Percentiles rank a stretch among this genome's conserved stretches.
Conservation (phyloP, 2,329 filamentous ascomycete genomes). For the Chrysoporthe austroafricana region DNA sequence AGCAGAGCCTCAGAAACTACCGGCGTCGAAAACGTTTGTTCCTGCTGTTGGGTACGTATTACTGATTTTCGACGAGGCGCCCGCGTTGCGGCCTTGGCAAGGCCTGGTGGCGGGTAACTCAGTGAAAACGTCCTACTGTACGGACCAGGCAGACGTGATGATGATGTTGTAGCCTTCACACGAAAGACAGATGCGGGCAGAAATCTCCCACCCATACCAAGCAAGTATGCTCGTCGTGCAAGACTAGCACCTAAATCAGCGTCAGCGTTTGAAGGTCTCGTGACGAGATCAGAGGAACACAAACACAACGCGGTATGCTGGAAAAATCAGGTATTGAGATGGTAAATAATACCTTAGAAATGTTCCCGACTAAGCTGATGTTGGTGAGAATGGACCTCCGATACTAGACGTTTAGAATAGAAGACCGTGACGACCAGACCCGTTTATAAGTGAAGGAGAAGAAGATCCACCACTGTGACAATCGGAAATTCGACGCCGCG, state of each 20-base stretch:
- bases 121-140: neutral
- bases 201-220: neutral
- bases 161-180: neutral
- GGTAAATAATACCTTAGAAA: neutral
- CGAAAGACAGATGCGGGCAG: neutral
- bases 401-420: neutral
- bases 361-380: neutral
- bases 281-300: neutral
- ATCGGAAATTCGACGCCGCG: neutral
- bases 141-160: neutral
- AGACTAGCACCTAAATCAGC: neutral
- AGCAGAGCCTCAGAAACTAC: neutral
- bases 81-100: neutral
- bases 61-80: neutral
- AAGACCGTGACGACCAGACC: neutral
- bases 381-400: neutral
- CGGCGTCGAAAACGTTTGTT: no score
- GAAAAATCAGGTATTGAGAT: neutral
- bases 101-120: neutral
- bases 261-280: neutral
- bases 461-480: constrained; percentile 1
- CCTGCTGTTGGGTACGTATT: neutral
- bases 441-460: neutral
- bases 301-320: neutral
- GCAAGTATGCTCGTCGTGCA: neutral